Evolutionary conservation across 306 rosid species (phyloP).

Genomic region (Oemleria cerasiformis): DNA sequence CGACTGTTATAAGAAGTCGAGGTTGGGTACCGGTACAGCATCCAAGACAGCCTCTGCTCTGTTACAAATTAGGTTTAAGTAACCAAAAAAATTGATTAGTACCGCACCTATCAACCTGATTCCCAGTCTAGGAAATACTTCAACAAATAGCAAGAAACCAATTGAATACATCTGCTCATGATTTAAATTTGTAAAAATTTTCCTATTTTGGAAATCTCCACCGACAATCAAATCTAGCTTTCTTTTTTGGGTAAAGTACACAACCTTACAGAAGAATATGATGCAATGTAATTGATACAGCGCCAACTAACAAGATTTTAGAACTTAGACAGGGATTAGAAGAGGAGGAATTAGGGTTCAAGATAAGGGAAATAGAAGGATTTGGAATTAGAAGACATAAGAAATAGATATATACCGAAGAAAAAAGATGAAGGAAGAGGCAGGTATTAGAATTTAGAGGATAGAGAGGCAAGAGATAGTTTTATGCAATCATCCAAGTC

Average conservation of each 20-base stretch:
- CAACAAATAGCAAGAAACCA: not conserved
- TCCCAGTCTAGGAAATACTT: not conserved
- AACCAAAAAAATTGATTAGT: constrained; percentile 49
- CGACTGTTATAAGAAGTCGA: constrained; percentile 31
- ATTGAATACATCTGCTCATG: not conserved
- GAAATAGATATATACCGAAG: no score
- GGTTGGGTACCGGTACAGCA: constrained; percentile 41
- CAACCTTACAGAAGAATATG: not conserved
- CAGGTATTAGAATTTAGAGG: no score
- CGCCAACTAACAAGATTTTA: no score
- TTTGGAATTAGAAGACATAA: no score
- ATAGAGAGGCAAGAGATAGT: no score
- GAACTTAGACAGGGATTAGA: no score
- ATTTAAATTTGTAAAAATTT: not conserved
- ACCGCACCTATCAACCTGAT: constrained; percentile 26
- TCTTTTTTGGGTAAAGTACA: not conserved
- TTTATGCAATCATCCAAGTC: no score
- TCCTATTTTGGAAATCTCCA: not conserved
- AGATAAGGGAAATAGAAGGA: no score
- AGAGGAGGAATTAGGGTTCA: no score
- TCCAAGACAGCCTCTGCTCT: constrained; percentile 93
- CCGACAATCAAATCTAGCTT: not conserved
- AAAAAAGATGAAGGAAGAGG: no score
- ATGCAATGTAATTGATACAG: not conserved
- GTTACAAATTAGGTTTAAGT: constrained; percentile 61